Evolutionary conservation across 306 rosid species (phyloP), one percentile per base, ranked within the genome.

Genomic region (Quercus robur): DNA sequence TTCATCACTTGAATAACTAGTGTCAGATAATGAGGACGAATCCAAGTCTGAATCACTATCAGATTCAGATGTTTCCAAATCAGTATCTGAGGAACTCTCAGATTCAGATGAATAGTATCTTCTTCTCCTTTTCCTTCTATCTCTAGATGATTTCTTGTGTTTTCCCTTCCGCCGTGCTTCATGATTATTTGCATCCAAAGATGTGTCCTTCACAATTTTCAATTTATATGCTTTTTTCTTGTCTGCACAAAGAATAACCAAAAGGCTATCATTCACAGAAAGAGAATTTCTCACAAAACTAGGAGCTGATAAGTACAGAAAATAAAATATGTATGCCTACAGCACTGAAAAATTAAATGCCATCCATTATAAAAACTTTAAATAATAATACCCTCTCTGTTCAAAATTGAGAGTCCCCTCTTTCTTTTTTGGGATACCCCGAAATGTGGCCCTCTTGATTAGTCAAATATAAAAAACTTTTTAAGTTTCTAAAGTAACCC

Each of bases 1-100:
- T 73, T 86, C 99, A 81, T 89, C 98, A 55, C 93, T 89, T 30
- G 98, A 95, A 46, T 97, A 93, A 86, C 98, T 90, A 51, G 56
- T 75, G 71, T 81, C 56, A 81, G 98, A 90, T 62, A 97, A 93
- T 11, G 97, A 88, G 17, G 97, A 96, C 15, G 74, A 14, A 86
- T 84, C 80, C 4, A 94, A 89, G 71, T 96, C 97, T 38, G 97
- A 88, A 85, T 84, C 98, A 88, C 91, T 89, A 82, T 93, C 97
- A 74, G 90, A 83, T 74, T 91, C 99, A 0, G 97, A 89, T 25
- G 97, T 91, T 62, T 90, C 94, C 18, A 51, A 23, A 15, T 95
- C 98, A 66, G 97, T 82, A 87, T 91, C 99, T 9, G 94, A 93
- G 56, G 91, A 88, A 82, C 90, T 96, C 67, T 84, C 93, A 2